Percentiles rank a stretch among this genome's conserved stretches.
Conservation (phyloP, 2,329 filamentous ascomycete species). For the Aspergillus ruber region DNA sequence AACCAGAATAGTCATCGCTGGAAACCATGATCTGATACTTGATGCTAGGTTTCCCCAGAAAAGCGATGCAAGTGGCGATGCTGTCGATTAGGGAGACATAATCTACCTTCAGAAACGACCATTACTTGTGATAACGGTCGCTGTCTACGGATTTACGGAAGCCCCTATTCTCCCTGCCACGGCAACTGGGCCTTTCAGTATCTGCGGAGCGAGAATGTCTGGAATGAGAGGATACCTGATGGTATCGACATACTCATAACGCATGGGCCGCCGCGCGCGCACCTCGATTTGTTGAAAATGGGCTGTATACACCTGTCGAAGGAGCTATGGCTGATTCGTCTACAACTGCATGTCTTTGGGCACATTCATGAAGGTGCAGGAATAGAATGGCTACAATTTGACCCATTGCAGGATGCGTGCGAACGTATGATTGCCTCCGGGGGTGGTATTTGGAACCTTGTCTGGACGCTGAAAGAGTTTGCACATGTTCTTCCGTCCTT, state of each 20-base stretch:
- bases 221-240: slow-evolving; percentile 59
- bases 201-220: slow-evolving; percentile 52
- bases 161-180: slow-evolving; percentile 65
- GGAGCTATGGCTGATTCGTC: slow-evolving; percentile 57
- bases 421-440: slow-evolving; percentile 46
- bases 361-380: slow-evolving; percentile 71
- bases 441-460: slow-evolving; percentile 2
- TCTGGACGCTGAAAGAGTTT: slow-evolving; percentile 5
- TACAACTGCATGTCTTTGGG: slow-evolving; percentile 71
- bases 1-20: slow-evolving; percentile 71
- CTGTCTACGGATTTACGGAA: slow-evolving; percentile 64
- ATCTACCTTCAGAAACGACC: slow-evolving; percentile 63
- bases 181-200: slow-evolving; percentile 76
- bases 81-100: slow-evolving; percentile 57
- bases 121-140: slow-evolving; percentile 54
- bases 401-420: slow-evolving; percentile 60
- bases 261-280: slow-evolving; percentile 65
- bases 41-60: slow-evolving; percentile 50
- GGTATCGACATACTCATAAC: slow-evolving; percentile 70
- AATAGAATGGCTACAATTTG: slow-evolving; percentile 59
- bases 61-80: slow-evolving; percentile 25
- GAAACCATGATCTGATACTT: slow-evolving; percentile 80
- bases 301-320: slow-evolving; percentile 61
- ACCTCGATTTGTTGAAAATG: slow-evolving; percentile 49
- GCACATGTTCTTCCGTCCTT: background rate